Percentiles rank a stretch among this genome's conserved stretches.
phyloP scores from a whole-genome alignment of 805 yeast genomes.

The Yarrowia sp. region DNA sequence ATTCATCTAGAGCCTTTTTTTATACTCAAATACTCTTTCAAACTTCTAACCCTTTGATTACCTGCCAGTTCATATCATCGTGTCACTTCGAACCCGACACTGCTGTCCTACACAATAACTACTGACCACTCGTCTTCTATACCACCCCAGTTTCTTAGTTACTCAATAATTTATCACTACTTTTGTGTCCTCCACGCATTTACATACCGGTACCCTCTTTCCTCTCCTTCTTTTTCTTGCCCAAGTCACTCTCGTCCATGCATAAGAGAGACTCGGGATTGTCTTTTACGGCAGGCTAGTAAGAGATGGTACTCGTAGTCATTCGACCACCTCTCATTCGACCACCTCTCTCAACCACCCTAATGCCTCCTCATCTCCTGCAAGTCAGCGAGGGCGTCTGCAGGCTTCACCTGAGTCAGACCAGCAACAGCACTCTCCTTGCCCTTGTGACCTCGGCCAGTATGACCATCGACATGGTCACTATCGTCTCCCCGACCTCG shows the following conservation, averaged over 20 bases:
- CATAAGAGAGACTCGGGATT: background rate
- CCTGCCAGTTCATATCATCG: no score
- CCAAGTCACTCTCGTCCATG: background rate
- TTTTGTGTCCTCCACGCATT: background rate
- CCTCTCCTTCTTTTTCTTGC: background rate
- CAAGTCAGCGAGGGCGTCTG: conserved; percentile 17
- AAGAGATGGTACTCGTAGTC: no score
- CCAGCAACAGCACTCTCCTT: conserved; percentile 26
- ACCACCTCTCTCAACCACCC: no score
- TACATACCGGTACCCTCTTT: background rate
- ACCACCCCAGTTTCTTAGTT: background rate
- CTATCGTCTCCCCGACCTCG: conserved; percentile 27
- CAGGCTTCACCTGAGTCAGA: conserved; percentile 15
- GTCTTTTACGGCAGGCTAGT: background rate
- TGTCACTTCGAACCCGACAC: no score
- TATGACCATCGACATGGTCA: background rate
- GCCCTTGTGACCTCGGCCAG: conserved; percentile 6
- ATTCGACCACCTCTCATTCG: no score
- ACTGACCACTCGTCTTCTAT: no score
- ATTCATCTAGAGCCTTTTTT: no score
- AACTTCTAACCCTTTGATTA: no score
- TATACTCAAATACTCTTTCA: no score
- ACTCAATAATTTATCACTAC: conserved; percentile 24
- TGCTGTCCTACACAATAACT: no score
- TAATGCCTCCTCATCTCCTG: conserved; percentile 19